Evolutionary conservation across 2,329 filamentous ascomycete species (phyloP).

Genomic region (Aureobasidium sp.): DNA sequence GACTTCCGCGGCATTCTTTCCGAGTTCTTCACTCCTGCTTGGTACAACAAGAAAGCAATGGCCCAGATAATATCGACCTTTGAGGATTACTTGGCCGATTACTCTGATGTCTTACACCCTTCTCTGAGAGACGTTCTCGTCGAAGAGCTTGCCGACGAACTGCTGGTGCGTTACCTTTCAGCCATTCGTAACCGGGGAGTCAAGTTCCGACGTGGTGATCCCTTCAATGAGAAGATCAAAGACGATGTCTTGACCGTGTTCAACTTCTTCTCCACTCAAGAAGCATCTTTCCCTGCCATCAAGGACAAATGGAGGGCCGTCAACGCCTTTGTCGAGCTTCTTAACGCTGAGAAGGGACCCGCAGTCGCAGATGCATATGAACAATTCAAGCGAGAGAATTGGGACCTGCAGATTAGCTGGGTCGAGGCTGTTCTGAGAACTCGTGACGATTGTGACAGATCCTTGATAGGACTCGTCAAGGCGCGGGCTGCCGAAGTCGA

Average conservation of each 20-base stretch:
- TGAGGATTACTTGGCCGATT: slow-evolving; percentile 86
- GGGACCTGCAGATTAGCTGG: slow-evolving; percentile 92
- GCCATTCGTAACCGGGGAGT: slow-evolving; percentile 75
- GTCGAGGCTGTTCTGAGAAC: slow-evolving; percentile 82
- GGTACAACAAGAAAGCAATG: slow-evolving; percentile 83
- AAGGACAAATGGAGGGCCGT: slow-evolving; percentile 91
- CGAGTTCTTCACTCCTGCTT: slow-evolving; percentile 83
- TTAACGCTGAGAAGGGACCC: slow-evolving; percentile 66
- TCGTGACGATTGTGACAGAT: slow-evolving; percentile 87
- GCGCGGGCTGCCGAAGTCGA: slow-evolving; percentile 77
- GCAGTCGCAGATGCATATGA: slow-evolving; percentile 70
- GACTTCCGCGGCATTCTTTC: slow-evolving; percentile 79
- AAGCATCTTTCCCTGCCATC: slow-evolving; percentile 64
- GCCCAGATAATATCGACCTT: slow-evolving; percentile 91
- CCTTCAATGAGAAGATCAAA: slow-evolving; percentile 86
- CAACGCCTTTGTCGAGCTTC: slow-evolving; percentile 69
- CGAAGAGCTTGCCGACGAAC: slow-evolving; percentile 85
- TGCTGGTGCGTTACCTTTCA: slow-evolving; percentile 76
- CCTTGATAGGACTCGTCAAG: slow-evolving; percentile 83
- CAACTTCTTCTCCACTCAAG: slow-evolving; percentile 70
- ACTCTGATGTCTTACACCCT: slow-evolving; percentile 73
- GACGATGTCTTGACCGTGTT: slow-evolving; percentile 88
- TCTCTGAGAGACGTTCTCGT: slow-evolving; percentile 85
- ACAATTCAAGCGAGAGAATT: slow-evolving; percentile 75
- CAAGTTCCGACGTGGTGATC: slow-evolving; percentile 78